These are phyloP conservation scores for Odonthalia washingtoniensis DNA, from an alignment of 31 red algal species.

Conservation along the genomic window DNA sequence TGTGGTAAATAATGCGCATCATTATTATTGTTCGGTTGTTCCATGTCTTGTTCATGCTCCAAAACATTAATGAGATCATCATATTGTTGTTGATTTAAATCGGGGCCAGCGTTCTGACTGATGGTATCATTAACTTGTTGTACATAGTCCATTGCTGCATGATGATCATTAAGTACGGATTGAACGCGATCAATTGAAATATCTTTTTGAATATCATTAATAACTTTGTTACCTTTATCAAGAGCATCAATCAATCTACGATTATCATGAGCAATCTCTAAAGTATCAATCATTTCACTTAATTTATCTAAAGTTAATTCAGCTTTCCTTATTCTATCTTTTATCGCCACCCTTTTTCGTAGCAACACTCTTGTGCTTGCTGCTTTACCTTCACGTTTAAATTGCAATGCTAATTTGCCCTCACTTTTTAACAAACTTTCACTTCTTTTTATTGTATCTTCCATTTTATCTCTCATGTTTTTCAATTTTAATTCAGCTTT, in stretches of 20 bases:
- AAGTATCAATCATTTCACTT: conserved; percentile 36
- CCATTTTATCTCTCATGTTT: conserved; percentile 48
- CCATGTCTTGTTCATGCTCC: no score
- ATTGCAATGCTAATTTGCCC: conserved; percentile 27
- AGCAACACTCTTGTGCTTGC: conserved; percentile 46
- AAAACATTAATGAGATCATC: no score
- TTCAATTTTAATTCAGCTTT: conserved; percentile 50
- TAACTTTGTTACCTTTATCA: conserved; percentile 38
- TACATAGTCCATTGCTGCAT: conserved; percentile 48
- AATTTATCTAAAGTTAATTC: conserved; percentile 27
- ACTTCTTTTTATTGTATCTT: conserved; percentile 16
- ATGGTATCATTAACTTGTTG: conserved; percentile 22
- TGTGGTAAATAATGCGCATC: no score
- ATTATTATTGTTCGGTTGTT: no score
- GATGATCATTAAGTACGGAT: conserved; percentile 13
- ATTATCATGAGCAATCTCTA: conserved; percentile 52
- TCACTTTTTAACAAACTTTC: conserved; percentile 48
- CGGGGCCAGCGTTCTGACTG: conserved; percentile 3
- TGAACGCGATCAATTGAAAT: conserved; percentile 43
- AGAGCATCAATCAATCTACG: conserved; percentile 32
- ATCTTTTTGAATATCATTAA: conserved; percentile 38
- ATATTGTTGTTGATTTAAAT: no score
- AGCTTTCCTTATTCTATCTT: conserved; percentile 6
- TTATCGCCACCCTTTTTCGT: conserved; percentile 6
- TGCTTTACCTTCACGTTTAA: conserved; percentile 37